Percentiles rank a stretch among this genome's conserved stretches.
Conservation (phyloP, 345 rosid species). For the Gossypium rotundifolium region DNA sequence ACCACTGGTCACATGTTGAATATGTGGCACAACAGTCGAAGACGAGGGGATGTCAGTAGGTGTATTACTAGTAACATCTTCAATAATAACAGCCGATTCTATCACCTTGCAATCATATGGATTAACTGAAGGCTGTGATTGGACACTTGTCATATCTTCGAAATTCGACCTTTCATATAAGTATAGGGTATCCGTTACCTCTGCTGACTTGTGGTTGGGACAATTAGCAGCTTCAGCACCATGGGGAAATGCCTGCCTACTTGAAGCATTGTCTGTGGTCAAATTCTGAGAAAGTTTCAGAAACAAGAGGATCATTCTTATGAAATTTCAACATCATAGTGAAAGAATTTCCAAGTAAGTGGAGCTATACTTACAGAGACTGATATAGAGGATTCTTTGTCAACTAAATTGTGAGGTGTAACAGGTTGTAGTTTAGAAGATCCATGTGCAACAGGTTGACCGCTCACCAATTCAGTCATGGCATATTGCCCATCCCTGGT, state of each 20-base stretch:
- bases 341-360: neutral
- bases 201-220: slow-evolving; percentile 23
- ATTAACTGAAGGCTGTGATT: slow-evolving; percentile 25
- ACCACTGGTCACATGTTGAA: slow-evolving; percentile 33
- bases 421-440: slow-evolving; percentile 14
- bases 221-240: slow-evolving; percentile 24
- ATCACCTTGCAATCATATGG: slow-evolving; percentile 16
- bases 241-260: slow-evolving; percentile 18
- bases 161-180: slow-evolving; percentile 8
- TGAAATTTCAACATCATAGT: slow-evolving; percentile 3
- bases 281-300: slow-evolving; percentile 30
- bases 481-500: slow-evolving; percentile 5
- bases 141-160: slow-evolving; percentile 23
- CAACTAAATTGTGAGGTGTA: slow-evolving; percentile 12
- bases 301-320: slow-evolving; percentile 14
- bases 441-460: slow-evolving; percentile 23
- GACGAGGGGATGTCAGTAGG: slow-evolving; percentile 30
- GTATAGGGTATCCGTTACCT: slow-evolving; percentile 9
- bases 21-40: slow-evolving; percentile 34
- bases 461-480: slow-evolving; percentile 11
- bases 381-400: slow-evolving; percentile 22
- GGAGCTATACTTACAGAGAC: slow-evolving; percentile 36
- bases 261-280: slow-evolving; percentile 25
- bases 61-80: slow-evolving; percentile 61
- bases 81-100: slow-evolving; percentile 34